Percentiles rank a stretch among this genome's conserved stretches.
Conservation (phyloP, 148 eudicot species). For the Spergularia bocconei region DNA sequence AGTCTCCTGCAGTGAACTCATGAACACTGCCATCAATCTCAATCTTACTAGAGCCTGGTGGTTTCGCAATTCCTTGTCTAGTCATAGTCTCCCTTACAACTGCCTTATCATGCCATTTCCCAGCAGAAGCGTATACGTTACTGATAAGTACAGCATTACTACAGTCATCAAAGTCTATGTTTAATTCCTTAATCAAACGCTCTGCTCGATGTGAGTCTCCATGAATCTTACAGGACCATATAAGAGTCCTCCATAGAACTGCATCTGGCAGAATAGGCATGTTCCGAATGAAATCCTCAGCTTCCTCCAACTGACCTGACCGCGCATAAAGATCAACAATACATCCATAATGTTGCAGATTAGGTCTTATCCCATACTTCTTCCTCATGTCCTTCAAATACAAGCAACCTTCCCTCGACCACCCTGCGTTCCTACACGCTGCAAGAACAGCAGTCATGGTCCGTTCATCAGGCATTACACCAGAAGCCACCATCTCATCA, state of each 20-base stretch:
- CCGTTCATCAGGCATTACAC: conserved; percentile 44
- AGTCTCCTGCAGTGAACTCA: conserved; percentile 46
- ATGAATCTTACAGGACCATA: conserved; percentile 48
- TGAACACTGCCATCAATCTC: conserved; percentile 39
- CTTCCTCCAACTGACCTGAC: conserved; percentile 41
- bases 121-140: conserved; percentile 43
- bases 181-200: conserved; percentile 37
- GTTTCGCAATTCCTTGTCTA: conserved; percentile 38
- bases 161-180: conserved; percentile 29
- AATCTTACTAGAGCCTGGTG: conserved; percentile 45
- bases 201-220: conserved; percentile 44
- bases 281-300: conserved; percentile 41
- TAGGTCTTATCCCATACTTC: conserved; percentile 36
- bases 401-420: conserved; percentile 32
- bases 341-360: conserved; percentile 51
- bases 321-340: conserved; percentile 47
- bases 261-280: conserved; percentile 42
- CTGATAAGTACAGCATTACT: conserved; percentile 41
- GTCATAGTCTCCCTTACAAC: conserved; percentile 35
- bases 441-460: conserved; percentile 46
- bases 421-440: conserved; percentile 50
- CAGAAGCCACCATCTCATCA: conserved; percentile 31
- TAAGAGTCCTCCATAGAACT: conserved; percentile 44
- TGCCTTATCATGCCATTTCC: conserved; percentile 48
- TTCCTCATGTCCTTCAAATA: conserved; percentile 30